Conservation (phyloP, 768 basidiomycete species). For the Hygrophoropsis aurantiaca region DNA sequence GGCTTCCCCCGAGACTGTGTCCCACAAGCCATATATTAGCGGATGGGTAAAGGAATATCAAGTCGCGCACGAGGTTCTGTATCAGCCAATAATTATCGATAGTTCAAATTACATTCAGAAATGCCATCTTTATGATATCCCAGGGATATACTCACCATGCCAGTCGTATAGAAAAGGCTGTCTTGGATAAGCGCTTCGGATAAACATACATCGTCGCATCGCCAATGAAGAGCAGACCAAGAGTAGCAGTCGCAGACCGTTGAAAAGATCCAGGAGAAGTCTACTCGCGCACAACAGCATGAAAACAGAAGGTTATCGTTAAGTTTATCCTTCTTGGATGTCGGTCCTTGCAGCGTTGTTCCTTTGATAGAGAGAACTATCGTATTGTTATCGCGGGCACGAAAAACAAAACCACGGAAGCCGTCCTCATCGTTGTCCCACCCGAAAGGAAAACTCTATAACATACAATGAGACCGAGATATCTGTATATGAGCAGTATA, state of each 20-base stretch:
- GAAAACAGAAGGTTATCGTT: conserved; percentile 90
- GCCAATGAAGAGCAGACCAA: conserved; percentile 49
- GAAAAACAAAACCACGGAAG: conserved; percentile 89
- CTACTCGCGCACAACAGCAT: conserved; percentile 91
- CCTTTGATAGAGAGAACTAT: conserved; percentile 89
- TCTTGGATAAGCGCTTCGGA: conserved; percentile 83
- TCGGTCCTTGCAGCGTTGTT: conserved; percentile 82
- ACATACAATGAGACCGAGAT: conserved; percentile 5
- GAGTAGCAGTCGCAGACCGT: conserved; percentile 87
- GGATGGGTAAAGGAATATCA: conserved; percentile 55
- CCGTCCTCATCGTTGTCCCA: conserved; percentile 71
- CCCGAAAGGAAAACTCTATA: conserved; percentile 77
- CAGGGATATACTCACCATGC: conserved; percentile 60
- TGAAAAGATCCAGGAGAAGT: conserved; percentile 80
- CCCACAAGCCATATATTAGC: conserved; percentile 64
- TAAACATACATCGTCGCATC: conserved; percentile 81
- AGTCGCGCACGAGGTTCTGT: conserved; percentile 57
- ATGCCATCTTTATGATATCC: no score
- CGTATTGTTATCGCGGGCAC: conserved; percentile 75
- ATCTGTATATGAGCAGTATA: conserved; percentile 1
- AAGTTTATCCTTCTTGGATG: conserved; percentile 88
- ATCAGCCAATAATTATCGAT: neutral
- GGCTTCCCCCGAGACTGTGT: conserved; percentile 61
- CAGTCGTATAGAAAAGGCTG: conserved; percentile 88
- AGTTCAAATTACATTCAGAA: no score